Conservation (phyloP, 495 filamentous ascomycete species). For the Podospora australis region DNA sequence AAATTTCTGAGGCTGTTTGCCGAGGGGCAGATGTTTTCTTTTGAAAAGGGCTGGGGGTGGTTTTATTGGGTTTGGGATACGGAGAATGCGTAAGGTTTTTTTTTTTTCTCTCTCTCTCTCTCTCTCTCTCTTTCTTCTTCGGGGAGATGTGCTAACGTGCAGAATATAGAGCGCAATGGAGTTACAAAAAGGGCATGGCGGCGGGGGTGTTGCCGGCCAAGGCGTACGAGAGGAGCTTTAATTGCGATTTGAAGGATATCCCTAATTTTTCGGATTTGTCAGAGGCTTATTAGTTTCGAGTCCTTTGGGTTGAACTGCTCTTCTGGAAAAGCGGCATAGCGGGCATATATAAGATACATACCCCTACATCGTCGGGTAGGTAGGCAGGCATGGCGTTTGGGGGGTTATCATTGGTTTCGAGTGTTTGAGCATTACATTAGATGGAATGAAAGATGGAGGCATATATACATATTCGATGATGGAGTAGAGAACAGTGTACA, state of each 20-base stretch:
- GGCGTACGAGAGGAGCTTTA: constrained; percentile 69
- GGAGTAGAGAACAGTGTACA: no score
- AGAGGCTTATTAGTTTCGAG: constrained; percentile 57
- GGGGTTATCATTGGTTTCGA: no score
- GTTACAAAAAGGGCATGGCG: constrained; percentile 77
- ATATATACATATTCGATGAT: no score
- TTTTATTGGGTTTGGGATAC: constrained; percentile 87
- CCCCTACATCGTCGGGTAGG: background rate
- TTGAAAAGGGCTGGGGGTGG: constrained; percentile 91
- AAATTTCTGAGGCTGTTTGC: constrained; percentile 82
- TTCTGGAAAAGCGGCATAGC: background rate
- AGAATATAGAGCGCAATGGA: constrained; percentile 73
- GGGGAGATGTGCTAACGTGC: constrained; percentile 35
- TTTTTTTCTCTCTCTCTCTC: background rate
- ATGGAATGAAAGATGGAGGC: no score
- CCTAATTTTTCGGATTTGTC: constrained; percentile 63
- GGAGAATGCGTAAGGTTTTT: constrained; percentile 32
- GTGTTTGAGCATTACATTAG: no score
- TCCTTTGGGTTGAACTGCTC: background rate
- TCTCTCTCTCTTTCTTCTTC: background rate
- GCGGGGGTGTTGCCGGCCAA: constrained; percentile 78
- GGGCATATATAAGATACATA: background rate
- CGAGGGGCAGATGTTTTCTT: constrained; percentile 89
- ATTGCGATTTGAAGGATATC: constrained; percentile 57
- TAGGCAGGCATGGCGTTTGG: background rate